Evolutionary conservation across 1,284 basidiomycete genomes (phyloP), one percentile per base, ranked within the genome.

Genomic region (Heterobasidion parviporum): DNA sequence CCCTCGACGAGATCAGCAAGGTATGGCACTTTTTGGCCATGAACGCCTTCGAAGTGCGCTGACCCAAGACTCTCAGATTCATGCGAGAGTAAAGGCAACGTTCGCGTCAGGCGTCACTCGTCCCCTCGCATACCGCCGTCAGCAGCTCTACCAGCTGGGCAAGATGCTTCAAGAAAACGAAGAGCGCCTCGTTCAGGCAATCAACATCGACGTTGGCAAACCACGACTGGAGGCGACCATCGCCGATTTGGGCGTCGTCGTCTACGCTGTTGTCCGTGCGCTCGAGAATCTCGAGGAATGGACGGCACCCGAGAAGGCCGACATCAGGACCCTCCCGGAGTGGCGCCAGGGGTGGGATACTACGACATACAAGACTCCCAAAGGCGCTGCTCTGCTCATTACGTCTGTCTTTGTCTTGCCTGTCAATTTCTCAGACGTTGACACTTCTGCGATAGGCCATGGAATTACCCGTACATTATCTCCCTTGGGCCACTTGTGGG

Each of bases 121-220:
- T 35, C 67, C 76, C 6, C 63, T 85, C 49, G 73, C 70, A 34
- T 87, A 80, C 64, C 72, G 85, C 36, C 76, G 81, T 56, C 74
- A 76, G 56, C 83, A 86, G 69, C 75, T 87, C 53, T 76, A 82
- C 62, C 80, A 83, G 68, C 73, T 87, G 33, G 80, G 77, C 8
- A 83, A 77, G 57, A 67, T 87, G 64, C 62, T 86, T 54, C 74
- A 82, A 58, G 84, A 87, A 60, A 84, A 87, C 67, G 67, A 70
- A 49, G 66, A 71, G n/a, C 69, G 67, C 7, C 73, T 86, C 60
- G 67, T 74, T 57, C 71, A 75, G 32, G 77, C 83, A 1, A 61
- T 83, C 41, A 57, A 70, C 51, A 68, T 70, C 48, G 86, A 89
- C 66, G 69, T 87, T n/a, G 80, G 77, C 50, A 79, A 79, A 61